Conservation (phyloP, 192 early-diverging fungal species). For the Rhizophagus clarus region DNA sequence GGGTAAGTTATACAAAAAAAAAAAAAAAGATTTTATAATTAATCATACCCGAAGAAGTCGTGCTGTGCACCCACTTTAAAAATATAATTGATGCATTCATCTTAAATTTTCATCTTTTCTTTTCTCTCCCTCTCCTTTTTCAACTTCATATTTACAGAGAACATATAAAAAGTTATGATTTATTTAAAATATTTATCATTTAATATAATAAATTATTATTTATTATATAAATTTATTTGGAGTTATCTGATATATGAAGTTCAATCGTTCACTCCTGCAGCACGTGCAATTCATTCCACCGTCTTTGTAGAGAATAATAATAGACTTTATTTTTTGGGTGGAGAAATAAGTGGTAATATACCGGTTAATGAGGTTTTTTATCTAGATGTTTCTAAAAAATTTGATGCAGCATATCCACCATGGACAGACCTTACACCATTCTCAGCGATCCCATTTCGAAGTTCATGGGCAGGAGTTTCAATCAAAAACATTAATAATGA, state of each 20-base stretch:
- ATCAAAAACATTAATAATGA: not conserved
- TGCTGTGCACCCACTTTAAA: too few species aligned
- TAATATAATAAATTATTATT: too few species aligned
- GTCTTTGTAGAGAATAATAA: not conserved
- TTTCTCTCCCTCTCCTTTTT: too few species aligned
- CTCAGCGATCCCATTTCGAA: not conserved
- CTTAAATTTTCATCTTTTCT: too few species aligned
- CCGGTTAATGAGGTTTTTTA: not conserved
- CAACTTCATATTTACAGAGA: too few species aligned
- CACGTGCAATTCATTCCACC: not conserved
- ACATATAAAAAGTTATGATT: too few species aligned
- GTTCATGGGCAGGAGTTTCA: not conserved
- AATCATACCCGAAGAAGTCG: too few species aligned
- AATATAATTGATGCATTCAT: too few species aligned
- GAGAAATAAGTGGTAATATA: not conserved
- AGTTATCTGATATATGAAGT: not conserved
- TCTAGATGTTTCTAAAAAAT: not conserved
- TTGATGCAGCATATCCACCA: not conserved
- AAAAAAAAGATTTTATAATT: too few species aligned
- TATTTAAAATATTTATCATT: too few species aligned
- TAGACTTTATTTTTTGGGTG: not conserved
- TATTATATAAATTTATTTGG: too few species aligned
- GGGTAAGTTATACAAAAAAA: too few species aligned
- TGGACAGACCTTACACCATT: not conserved
- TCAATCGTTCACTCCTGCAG: not conserved